These are phyloP conservation scores for Phaeosphaeriaceae sp. DNA, from an alignment of 2,329 filamentous ascomycete genomes.

Conservation along the genomic window DNA sequence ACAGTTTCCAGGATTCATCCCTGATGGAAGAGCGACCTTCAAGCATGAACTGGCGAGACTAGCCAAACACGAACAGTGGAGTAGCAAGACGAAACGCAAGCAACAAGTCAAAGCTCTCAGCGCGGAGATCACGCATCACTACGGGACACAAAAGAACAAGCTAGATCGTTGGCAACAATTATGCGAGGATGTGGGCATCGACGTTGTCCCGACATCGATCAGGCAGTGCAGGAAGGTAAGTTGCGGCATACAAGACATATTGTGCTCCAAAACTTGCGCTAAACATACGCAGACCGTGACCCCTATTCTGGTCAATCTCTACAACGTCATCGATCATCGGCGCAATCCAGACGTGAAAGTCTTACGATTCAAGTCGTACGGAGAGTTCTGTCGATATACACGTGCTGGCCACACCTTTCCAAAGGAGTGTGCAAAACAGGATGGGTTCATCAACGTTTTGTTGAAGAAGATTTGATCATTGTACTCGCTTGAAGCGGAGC, in stretches of 20 bases:
- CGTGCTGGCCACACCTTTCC: slow-evolving; percentile 24
- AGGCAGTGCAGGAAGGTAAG: slow-evolving; percentile 37
- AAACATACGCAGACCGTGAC: background rate
- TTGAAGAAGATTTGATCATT: slow-evolving; percentile 14
- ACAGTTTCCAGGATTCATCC: slow-evolving; percentile 23
- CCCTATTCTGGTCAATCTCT: slow-evolving; percentile 24
- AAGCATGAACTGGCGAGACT: slow-evolving; percentile 29
- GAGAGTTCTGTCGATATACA: slow-evolving; percentile 22
- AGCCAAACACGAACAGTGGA: slow-evolving; percentile 20
- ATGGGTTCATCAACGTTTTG: slow-evolving; percentile 28
- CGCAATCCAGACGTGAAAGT: slow-evolving; percentile 24
- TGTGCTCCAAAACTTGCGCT: background rate
- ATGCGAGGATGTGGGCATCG: slow-evolving; percentile 32
- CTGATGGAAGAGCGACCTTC: slow-evolving; percentile 21
- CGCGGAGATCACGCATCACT: slow-evolving; percentile 29
- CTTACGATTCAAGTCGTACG: slow-evolving; percentile 21
- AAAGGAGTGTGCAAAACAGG: slow-evolving; percentile 27
- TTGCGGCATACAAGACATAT: background rate
- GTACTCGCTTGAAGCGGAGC: background rate
- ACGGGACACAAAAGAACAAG: slow-evolving; percentile 18
- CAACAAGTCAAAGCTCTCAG: slow-evolving; percentile 20
- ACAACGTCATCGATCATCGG: slow-evolving; percentile 31
- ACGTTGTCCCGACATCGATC: slow-evolving; percentile 23
- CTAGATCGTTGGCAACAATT: slow-evolving; percentile 35
- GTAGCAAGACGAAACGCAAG: background rate